Conservation (phyloP, 805 yeast genomes). For the Zygoascus biomembranicola region DNA sequence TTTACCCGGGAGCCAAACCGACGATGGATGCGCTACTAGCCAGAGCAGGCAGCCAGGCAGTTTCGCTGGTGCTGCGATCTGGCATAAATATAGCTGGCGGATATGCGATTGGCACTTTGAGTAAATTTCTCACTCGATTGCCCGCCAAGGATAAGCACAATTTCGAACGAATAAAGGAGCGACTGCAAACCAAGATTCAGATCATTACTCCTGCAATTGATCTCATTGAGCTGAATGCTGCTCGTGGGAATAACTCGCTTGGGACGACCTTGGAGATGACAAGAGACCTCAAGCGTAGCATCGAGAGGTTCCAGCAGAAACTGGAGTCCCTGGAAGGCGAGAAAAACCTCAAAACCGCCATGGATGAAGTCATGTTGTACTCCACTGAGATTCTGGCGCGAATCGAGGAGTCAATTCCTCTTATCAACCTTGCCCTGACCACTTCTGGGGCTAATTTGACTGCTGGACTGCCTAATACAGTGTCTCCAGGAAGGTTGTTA, state of each 20-base stretch:
- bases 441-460: conserved; percentile 60
- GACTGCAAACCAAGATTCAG: conserved; percentile 48
- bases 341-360: conserved; percentile 25
- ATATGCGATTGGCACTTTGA: conserved; percentile 60
- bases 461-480: conserved; percentile 39
- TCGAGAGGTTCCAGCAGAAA: conserved; percentile 47
- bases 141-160: conserved; percentile 45
- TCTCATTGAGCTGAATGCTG: conserved; percentile 44
- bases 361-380: conserved; percentile 39
- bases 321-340: conserved; percentile 31
- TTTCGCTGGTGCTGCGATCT: conserved; percentile 70
- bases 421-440: conserved; percentile 54
- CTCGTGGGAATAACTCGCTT: conserved; percentile 29
- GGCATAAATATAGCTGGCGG: conserved; percentile 69
- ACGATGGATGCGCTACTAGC: conserved; percentile 9
- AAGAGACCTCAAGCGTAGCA: conserved; percentile 45
- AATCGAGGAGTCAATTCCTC: conserved; percentile 63
- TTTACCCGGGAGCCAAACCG: neutral
- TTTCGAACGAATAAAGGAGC: conserved; percentile 36
- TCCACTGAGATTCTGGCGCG: conserved; percentile 41
- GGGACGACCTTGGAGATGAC: conserved; percentile 48
- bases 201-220: conserved; percentile 63
- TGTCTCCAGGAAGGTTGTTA: conserved; percentile 59
- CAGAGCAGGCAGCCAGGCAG: conserved; percentile 58
- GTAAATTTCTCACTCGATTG: conserved; percentile 39